Conservation (phyloP, 192 early-diverging fungal species). For the Coemansia sp. region DNA sequence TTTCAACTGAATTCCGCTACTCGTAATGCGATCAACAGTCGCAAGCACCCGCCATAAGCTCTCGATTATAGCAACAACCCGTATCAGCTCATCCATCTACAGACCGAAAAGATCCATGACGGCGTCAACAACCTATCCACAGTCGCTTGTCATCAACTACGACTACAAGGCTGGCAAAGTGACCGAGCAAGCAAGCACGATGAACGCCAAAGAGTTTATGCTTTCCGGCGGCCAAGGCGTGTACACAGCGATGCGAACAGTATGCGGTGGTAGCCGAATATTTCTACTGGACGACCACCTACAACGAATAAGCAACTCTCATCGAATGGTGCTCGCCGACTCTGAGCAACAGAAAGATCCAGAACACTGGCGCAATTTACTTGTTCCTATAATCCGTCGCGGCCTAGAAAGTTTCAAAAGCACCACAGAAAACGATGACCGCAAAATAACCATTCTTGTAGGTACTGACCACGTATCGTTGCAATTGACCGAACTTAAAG, state of each 20-base stretch:
- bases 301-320: constrained; percentile 42
- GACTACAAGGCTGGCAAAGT: constrained; percentile 18
- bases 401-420: constrained; percentile 22
- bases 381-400: constrained; percentile 30
- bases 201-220: constrained; percentile 46
- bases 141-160: constrained; percentile 38
- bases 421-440: neutral
- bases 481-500: constrained; percentile 26
- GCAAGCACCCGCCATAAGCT: neutral
- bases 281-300: constrained; percentile 49
- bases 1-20: neutral
- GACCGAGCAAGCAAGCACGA: constrained; percentile 16
- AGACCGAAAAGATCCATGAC: neutral
- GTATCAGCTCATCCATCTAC: neutral
- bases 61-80: neutral
- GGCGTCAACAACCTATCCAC: neutral
- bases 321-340: constrained; percentile 18
- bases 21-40: neutral
- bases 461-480: constrained; percentile 15
- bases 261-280: constrained; percentile 25
- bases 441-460: constrained; percentile 49
- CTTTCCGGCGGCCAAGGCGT: constrained; percentile 35
- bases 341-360: constrained; percentile 2
- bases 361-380: constrained; percentile 33
- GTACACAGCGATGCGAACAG: constrained; percentile 51